Percentiles rank a stretch among this genome's conserved stretches.
Evolutionary conservation across 257 asterid genomes (phyloP).

Genomic region (Haberlea rhodopensis): DNA sequence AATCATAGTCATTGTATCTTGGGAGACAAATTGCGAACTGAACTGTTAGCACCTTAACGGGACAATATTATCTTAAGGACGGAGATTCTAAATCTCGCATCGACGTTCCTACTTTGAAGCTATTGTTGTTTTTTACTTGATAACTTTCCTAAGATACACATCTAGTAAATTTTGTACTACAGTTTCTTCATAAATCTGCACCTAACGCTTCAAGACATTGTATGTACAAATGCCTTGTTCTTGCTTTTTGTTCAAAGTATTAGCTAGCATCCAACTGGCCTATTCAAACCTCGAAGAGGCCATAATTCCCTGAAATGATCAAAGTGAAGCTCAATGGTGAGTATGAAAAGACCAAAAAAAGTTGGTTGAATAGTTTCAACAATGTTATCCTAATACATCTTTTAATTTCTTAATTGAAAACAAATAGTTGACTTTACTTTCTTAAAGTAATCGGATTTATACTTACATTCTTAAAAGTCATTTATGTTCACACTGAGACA

Average conservation of each 20-base stretch:
- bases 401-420: background rate
- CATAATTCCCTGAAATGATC: background rate
- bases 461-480: background rate
- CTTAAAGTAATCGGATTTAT: background rate
- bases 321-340: background rate
- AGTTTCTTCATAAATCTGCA: background rate
- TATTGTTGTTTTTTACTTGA: too few relatives aligned
- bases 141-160: too few relatives aligned
- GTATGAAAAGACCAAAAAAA: background rate
- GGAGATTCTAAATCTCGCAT: too few relatives aligned
- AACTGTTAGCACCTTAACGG: too few relatives aligned
- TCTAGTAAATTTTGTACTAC: too few relatives aligned
- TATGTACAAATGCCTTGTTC: background rate
- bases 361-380: background rate
- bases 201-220: background rate
- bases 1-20: too few relatives aligned
- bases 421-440: background rate
- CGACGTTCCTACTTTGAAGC: too few relatives aligned
- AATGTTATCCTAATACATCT: background rate
- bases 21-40: too few relatives aligned
- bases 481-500: constrained; percentile 3
- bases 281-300: background rate
- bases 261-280: background rate
- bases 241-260: background rate
- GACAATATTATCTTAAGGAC: too few relatives aligned